Evolutionary conservation across 345 rosid species (phyloP).

Genomic region (Heritiera fomes): DNA sequence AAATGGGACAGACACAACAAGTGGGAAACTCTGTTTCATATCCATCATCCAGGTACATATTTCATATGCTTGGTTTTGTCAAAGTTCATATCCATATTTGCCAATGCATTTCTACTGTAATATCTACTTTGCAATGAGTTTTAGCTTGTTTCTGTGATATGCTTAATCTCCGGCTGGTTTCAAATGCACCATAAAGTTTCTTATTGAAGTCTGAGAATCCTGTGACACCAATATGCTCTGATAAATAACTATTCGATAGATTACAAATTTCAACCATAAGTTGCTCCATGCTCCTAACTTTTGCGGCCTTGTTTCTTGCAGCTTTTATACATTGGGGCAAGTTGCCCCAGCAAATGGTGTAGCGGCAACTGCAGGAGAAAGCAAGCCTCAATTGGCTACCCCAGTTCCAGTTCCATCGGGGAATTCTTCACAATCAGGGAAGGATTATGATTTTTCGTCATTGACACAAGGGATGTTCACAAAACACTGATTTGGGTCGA

Average conservation of each 20-base stretch:
- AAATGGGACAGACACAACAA: constrained; percentile 39
- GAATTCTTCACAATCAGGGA: constrained; percentile 43
- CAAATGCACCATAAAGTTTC: background rate
- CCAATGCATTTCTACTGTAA: background rate
- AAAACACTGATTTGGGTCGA: constrained; percentile 49
- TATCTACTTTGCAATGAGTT: background rate
- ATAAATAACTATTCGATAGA: background rate
- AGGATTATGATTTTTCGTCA: constrained; percentile 89
- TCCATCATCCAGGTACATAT: constrained; percentile 60
- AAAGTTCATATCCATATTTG: background rate
- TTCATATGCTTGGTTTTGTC: background rate
- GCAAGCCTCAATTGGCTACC: constrained; percentile 55
- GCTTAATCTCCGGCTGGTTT: background rate
- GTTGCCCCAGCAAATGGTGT: constrained; percentile 49
- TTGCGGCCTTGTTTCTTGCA: constrained; percentile 29
- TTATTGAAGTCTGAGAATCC: background rate
- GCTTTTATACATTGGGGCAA: constrained; percentile 60
- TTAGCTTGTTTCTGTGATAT: background rate
- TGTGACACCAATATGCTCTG: background rate
- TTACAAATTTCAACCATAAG: background rate
- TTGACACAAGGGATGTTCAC: constrained; percentile 85
- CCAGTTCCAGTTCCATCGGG: constrained; percentile 41
- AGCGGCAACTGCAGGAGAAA: constrained; percentile 35
- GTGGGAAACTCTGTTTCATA: constrained; percentile 48
- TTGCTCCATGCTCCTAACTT: background rate